A percentile compares a stretch with the other conserved stretches of the same genome.
These are phyloP conservation scores for Ascodesmis nigricans DNA, from an alignment of 495 filamentous ascomycete genomes.

Conservation along the genomic window DNA sequence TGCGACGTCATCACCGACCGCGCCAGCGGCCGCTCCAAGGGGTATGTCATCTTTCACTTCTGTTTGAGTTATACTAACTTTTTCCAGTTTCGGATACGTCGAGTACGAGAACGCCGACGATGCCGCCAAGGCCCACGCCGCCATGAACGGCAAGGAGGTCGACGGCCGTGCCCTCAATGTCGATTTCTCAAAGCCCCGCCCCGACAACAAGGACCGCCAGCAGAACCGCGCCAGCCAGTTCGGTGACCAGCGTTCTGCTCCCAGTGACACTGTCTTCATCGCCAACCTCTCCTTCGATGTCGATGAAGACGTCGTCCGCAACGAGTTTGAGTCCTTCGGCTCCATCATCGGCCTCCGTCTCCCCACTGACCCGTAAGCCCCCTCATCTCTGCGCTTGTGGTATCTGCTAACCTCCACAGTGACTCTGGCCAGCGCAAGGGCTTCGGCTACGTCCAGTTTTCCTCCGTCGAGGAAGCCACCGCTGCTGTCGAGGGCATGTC, in stretches of 20 bases:
- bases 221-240: conserved; percentile 49
- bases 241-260: conserved; percentile 53
- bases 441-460: conserved; percentile 80
- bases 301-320: conserved; percentile 49
- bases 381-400: not conserved
- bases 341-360: conserved; percentile 59
- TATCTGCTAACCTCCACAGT: conserved; percentile 20
- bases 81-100: conserved; percentile 69
- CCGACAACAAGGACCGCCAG: conserved; percentile 32
- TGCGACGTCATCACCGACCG: conserved; percentile 69
- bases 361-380: conserved; percentile 55
- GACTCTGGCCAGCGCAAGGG: conserved; percentile 78
- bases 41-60: conserved; percentile 28
- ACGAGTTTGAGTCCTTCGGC: conserved; percentile 51
- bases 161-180: conserved; percentile 76
- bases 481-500: conserved; percentile 49
- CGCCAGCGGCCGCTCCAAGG: conserved; percentile 63
- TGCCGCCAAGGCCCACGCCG: conserved; percentile 55
- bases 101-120: conserved; percentile 53
- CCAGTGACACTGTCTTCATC: conserved; percentile 74
- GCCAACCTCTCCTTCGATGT: conserved; percentile 80
- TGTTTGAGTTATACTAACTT: conserved; percentile 18
- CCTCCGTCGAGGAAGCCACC: conserved; percentile 66
- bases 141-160: conserved; percentile 56
- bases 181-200: conserved; percentile 61